A percentile compares a stretch with the other conserved stretches of the same genome.
Evolutionary conservation across 192 early-diverging fungal genomes (phyloP).

Genomic region (Linnemannia schmuckeri): DNA sequence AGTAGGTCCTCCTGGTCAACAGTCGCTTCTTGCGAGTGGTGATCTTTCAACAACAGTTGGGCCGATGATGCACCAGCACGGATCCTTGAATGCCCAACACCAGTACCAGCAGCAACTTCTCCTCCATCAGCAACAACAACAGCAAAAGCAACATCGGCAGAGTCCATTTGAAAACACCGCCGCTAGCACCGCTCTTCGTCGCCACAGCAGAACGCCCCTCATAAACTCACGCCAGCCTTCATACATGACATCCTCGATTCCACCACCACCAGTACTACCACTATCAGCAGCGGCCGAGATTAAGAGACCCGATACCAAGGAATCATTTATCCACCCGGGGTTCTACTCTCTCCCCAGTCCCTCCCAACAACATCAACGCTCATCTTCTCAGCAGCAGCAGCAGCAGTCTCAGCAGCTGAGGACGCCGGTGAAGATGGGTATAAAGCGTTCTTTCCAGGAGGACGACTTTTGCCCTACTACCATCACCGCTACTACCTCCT

Average conservation of each 20-base stretch:
- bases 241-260: not conserved
- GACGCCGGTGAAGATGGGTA: not conserved
- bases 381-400: not conserved
- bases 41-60: not conserved
- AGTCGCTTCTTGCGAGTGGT: no score
- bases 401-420: not conserved
- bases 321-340: slow-evolving; percentile 45
- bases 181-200: not conserved
- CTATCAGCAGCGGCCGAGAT: slow-evolving; percentile 12
- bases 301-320: slow-evolving; percentile 18
- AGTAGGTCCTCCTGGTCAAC: no score
- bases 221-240: not conserved
- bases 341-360: slow-evolving; percentile 31
- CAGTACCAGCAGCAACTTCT: no score
- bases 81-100: not conserved
- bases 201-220: not conserved
- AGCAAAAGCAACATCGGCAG: not conserved
- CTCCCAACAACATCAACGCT: not conserved
- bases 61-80: not conserved
- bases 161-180: not conserved
- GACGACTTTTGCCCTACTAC: not conserved
- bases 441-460: slow-evolving; percentile 33
- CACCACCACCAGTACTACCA: not conserved
- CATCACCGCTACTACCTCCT: not conserved
- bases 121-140: not conserved